These are phyloP conservation scores for Leishmania braziliensis DNA, from an alignment of 208 protist genomes.

Conservation along the genomic window DNA sequence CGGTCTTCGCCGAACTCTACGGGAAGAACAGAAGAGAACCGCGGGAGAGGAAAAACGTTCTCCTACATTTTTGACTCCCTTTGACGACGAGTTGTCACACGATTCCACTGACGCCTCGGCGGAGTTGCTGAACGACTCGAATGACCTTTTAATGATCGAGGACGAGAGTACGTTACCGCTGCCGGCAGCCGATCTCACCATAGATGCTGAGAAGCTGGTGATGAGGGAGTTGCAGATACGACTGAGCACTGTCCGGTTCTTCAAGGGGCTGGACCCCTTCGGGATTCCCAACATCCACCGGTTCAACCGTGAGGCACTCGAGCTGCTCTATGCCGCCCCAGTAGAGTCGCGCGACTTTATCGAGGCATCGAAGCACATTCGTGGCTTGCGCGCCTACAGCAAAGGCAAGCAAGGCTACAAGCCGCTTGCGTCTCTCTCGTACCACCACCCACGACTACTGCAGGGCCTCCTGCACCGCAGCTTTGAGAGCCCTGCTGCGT, in stretches of 20 bases:
- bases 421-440: constrained; percentile 40
- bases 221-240: constrained; percentile 41
- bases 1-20: constrained; percentile 9
- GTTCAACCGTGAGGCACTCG: constrained; percentile 32
- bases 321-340: constrained; percentile 43
- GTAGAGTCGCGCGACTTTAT: constrained; percentile 43
- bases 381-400: constrained; percentile 43
- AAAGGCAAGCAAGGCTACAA: constrained; percentile 54
- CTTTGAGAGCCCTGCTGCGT: constrained; percentile 43
- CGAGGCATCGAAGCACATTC: constrained; percentile 32
- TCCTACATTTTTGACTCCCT: too few species aligned
- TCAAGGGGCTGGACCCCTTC: constrained; percentile 56
- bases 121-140: not conserved
- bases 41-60: too few species aligned
- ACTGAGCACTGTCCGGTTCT: constrained; percentile 22
- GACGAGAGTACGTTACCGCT: not conserved
- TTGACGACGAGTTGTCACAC: not conserved
- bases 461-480: constrained; percentile 51
- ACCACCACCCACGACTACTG: constrained; percentile 47
- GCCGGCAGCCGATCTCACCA: not conserved
- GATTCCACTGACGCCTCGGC: not conserved
- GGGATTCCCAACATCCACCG: constrained; percentile 65
- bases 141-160: not conserved
- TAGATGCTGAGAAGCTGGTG: constrained; percentile 23
- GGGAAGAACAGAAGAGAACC: not conserved